phyloP scores from a whole-genome alignment of 1,139 yeast genomes.

The Candida frijolesensis region DNA sequence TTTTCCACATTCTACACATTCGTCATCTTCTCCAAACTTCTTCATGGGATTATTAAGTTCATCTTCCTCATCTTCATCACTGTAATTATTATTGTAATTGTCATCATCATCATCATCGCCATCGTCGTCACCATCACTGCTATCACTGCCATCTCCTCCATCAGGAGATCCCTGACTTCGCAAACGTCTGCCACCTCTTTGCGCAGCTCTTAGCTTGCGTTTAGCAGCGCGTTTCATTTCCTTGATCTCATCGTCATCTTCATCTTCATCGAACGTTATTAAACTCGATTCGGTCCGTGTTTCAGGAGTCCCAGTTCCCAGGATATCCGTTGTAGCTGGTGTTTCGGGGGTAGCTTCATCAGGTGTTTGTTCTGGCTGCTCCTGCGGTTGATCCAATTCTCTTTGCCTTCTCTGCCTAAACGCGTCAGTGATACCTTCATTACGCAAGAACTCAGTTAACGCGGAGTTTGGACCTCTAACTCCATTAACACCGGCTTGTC shows the following conservation, averaged over 20 bases:
- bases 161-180: slow-evolving; percentile 21
- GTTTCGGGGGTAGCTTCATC: slow-evolving; percentile 6
- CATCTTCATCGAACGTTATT: slow-evolving; percentile 16
- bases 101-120: slow-evolving; percentile 20
- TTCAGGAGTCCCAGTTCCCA: not conserved
- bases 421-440: slow-evolving; percentile 87
- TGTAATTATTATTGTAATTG: slow-evolving; percentile 29
- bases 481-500: slow-evolving; percentile 37
- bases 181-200: slow-evolving; percentile 19
- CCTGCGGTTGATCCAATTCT: slow-evolving; percentile 27
- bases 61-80: slow-evolving; percentile 33
- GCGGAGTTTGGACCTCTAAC: slow-evolving; percentile 76
- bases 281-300: slow-evolving; percentile 13
- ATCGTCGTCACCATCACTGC: slow-evolving; percentile 25
- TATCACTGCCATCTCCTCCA: slow-evolving; percentile 30
- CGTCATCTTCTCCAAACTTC: slow-evolving; percentile 50
- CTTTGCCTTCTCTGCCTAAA: slow-evolving; percentile 62
- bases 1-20: slow-evolving; percentile 62
- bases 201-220: slow-evolving; percentile 32
- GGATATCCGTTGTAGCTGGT: not conserved
- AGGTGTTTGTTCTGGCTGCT: slow-evolving; percentile 11
- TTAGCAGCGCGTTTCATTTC: slow-evolving; percentile 48
- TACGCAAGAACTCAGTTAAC: slow-evolving; percentile 67
- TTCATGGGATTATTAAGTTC: slow-evolving; percentile 26
- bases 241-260: slow-evolving; percentile 29